Percentiles rank a stretch among this genome's conserved stretches.
Evolutionary conservation across 225 moss, liverwort and hornwort species (phyloP).

Genomic region (Marchantia polymorpha): DNA sequence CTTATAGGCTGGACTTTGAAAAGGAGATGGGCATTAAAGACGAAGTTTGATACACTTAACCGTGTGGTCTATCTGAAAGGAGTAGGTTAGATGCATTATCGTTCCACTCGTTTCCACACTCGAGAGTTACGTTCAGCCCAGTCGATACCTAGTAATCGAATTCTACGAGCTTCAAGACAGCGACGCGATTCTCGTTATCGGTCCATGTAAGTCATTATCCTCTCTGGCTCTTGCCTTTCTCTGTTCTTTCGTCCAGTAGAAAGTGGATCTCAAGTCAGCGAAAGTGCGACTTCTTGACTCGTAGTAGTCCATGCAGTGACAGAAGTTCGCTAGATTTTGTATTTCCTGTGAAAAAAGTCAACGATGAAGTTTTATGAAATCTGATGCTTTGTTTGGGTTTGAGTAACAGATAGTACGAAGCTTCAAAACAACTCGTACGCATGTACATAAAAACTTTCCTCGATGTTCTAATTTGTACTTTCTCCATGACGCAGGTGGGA

Average conservation of each 20-base stretch:
- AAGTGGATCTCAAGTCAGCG: neutral
- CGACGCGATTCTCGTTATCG: neutral
- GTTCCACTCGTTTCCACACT: constrained; percentile 13
- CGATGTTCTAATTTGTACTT: neutral
- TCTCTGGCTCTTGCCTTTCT: neutral
- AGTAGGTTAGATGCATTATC: neutral
- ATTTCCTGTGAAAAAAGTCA: too few species aligned
- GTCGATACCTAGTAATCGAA: constrained; percentile 2
- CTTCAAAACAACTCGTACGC: neutral
- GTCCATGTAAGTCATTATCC: neutral
- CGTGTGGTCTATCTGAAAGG: neutral
- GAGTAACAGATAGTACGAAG: neutral
- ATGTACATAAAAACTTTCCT: neutral
- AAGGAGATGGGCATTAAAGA: constrained; percentile 1
- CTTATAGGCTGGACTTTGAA: constrained; percentile 8
- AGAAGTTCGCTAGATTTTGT: too few species aligned
- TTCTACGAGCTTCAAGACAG: constrained; percentile 2
- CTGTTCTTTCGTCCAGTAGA: neutral
- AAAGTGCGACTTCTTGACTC: neutral
- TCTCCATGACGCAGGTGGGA: neutral
- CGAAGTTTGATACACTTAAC: neutral
- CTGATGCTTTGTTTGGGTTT: neutral
- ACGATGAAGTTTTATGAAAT: too few species aligned
- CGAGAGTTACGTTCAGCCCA: neutral
- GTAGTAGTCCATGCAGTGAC: too few species aligned